phyloP scores from a whole-genome alignment of 495 filamentous ascomycete species.

The Penicillium cataractarum region DNA sequence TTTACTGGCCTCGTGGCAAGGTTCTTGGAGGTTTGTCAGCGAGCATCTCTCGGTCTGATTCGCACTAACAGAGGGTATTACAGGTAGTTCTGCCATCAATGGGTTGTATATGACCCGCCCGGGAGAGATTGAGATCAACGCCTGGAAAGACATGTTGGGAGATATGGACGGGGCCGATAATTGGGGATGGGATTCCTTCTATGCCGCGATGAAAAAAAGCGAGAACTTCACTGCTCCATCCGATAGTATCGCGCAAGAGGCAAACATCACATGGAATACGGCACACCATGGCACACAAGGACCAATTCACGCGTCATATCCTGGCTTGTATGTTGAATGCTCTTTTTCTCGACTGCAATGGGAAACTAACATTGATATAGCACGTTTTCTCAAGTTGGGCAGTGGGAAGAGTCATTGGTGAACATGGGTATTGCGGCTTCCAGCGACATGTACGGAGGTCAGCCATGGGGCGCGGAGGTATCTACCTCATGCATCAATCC shows the following conservation, averaged over 20 bases:
- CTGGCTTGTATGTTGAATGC: slow-evolving; percentile 36
- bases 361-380: slow-evolving; percentile 19
- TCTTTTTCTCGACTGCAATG: not conserved
- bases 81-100: slow-evolving; percentile 43
- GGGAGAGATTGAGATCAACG: slow-evolving; percentile 37
- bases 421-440: slow-evolving; percentile 33
- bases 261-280: slow-evolving; percentile 40
- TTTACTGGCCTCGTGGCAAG: slow-evolving; percentile 42
- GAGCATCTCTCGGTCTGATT: too few relatives aligned
- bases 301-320: slow-evolving; percentile 56
- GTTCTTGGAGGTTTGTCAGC: slow-evolving; percentile 39
- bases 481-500: slow-evolving; percentile 40
- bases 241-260: slow-evolving; percentile 41
- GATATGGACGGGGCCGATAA: slow-evolving; percentile 40
- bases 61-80: slow-evolving; percentile 5
- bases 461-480: slow-evolving; percentile 35
- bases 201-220: slow-evolving; percentile 41
- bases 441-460: slow-evolving; percentile 36
- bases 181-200: slow-evolving; percentile 40
- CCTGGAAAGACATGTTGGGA: slow-evolving; percentile 37
- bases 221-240: slow-evolving; percentile 46
- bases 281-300: slow-evolving; percentile 41
- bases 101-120: slow-evolving; percentile 41
- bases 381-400: slow-evolving; percentile 36
- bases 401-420: slow-evolving; percentile 30